Evolutionary conservation across 1,284 basidiomycete genomes (phyloP).

Genomic region (Paramarasmius palmivorus): DNA sequence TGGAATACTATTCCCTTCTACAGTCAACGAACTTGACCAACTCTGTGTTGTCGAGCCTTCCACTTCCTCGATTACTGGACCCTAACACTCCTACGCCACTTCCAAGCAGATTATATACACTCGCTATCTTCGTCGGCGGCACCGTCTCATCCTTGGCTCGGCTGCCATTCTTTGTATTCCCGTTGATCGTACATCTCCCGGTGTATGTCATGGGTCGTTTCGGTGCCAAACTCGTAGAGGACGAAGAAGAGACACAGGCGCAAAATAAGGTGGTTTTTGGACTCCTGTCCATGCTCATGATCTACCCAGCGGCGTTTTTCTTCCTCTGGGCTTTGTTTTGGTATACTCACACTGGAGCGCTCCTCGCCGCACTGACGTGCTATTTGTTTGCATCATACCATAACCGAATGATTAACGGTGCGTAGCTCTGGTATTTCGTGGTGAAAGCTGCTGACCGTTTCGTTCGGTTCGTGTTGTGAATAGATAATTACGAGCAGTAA

Average conservation of each 20-base stretch:
- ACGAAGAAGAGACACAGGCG: conserved; percentile 91
- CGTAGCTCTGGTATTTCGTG: conserved; percentile 29
- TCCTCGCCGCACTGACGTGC: conserved; percentile 52
- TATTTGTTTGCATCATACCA: conserved; percentile 84
- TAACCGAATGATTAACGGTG: conserved; percentile 72
- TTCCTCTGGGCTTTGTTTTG: conserved; percentile 79
- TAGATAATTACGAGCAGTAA: conserved; percentile 83
- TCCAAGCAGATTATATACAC: conserved; percentile 79
- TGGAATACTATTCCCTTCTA: conserved; percentile 87
- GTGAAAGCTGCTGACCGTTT: too few species aligned
- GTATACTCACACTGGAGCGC: conserved; percentile 59
- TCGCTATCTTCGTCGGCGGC: conserved; percentile 78
- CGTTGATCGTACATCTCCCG: conserved; percentile 80
- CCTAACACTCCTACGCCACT: conserved; percentile 71
- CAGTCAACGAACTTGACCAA: conserved; percentile 82
- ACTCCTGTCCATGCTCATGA: conserved; percentile 69
- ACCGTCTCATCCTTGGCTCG: conserved; percentile 68
- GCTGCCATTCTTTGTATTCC: conserved; percentile 86
- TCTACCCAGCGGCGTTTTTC: conserved; percentile 83
- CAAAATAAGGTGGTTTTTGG: conserved; percentile 92
- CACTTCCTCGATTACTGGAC: conserved; percentile 78
- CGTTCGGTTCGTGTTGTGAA: too few species aligned
- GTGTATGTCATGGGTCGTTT: conserved; percentile 79
- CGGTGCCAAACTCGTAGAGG: conserved; percentile 74
- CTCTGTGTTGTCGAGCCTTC: conserved; percentile 76